Evolutionary conservation across 1,284 basidiomycete species (phyloP), one percentile per base, ranked within the genome.

Genomic region (Thelephora terrestris): DNA sequence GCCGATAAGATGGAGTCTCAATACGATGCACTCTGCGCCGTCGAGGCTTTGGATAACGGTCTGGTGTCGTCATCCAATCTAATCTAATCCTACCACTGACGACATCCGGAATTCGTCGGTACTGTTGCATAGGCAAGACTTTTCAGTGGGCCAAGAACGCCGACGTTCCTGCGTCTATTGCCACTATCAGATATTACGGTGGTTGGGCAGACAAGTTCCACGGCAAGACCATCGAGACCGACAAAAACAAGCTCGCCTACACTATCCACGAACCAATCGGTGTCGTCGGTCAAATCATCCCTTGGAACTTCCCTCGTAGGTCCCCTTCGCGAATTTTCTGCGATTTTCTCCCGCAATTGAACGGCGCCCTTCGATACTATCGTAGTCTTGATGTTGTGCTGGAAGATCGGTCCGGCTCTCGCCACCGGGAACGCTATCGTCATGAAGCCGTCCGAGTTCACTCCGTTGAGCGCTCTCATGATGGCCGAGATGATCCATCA

Each of bases 251-350:
- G 65, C 70, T 92, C 50, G 75, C 73, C 4, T 93, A 90, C 69
- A 89, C 89, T 16, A 76, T 83, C 25, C 91, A 96, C 64, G 94
- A 98, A 67, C 93, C 95, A 16, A 85, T 96, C 57, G 95, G 94
- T 57, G 92, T 97, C 50, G 78, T 82, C 21, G 77, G 86, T 43
- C 87, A 91, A 69, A 92, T 93, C 64, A 90, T 91, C 57, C 85
- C 85, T 18, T 89, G 86, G 76, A 82, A 81, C 65, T 82, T 81
- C 65, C 80, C 80, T 54, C 63, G 79, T 81, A 58, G 51, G 77
- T 61, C 12, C 29, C 7, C 9, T 14, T 32, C 29, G 29, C n/a
- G n/a, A n/a, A n/a, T n/a, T 16, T 14, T 43, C n/a, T 1, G 9
- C 21, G 34, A 25, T 46, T n/a, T 45, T 21, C 17, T 4, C 39